phyloP scores from a whole-genome alignment of 202 grass and related monocot species.

The Musa balbisiana region DNA sequence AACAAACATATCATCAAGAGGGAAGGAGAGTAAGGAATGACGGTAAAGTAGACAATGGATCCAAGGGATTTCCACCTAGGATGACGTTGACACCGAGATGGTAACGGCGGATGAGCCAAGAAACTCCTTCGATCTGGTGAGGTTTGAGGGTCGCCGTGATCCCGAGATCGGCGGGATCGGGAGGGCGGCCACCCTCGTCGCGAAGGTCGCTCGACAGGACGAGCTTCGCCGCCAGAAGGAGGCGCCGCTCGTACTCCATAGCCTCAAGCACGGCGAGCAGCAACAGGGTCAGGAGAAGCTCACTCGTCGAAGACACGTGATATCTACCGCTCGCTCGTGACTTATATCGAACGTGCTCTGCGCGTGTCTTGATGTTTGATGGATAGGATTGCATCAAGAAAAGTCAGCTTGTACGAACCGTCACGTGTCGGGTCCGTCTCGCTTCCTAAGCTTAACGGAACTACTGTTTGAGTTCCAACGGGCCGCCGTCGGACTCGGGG shows the following conservation, averaged over 20 bases:
- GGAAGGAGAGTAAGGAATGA: background rate
- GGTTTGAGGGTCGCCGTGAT: conserved; percentile 63
- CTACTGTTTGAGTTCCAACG: too few species aligned
- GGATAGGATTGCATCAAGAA: too few species aligned
- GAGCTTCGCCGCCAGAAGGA: conserved; percentile 55
- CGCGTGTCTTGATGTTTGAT: too few species aligned
- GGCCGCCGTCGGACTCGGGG: too few species aligned
- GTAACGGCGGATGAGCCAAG: conserved; percentile 76
- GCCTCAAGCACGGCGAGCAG: background rate
- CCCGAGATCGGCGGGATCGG: conserved; percentile 30
- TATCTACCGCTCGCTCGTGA: too few species aligned
- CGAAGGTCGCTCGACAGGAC: conserved; percentile 36
- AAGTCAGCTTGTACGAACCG: too few species aligned
- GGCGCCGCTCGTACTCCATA: conserved; percentile 48
- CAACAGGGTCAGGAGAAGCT: too few species aligned
- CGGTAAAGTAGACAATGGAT: background rate
- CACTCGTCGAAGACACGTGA: too few species aligned
- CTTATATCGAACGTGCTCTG: too few species aligned
- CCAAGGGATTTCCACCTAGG: conserved; percentile 30
- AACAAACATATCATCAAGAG: background rate
- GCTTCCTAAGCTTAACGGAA: too few species aligned
- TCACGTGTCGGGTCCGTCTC: too few species aligned
- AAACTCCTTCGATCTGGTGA: conserved; percentile 71
- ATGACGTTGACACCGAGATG: conserved; percentile 84
- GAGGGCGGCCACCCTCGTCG: background rate